Percentiles rank a stretch among this genome's conserved stretches.
phyloP scores from a whole-genome alignment of 176 grass and related monocot species.

The Triticum turgidum region DNA sequence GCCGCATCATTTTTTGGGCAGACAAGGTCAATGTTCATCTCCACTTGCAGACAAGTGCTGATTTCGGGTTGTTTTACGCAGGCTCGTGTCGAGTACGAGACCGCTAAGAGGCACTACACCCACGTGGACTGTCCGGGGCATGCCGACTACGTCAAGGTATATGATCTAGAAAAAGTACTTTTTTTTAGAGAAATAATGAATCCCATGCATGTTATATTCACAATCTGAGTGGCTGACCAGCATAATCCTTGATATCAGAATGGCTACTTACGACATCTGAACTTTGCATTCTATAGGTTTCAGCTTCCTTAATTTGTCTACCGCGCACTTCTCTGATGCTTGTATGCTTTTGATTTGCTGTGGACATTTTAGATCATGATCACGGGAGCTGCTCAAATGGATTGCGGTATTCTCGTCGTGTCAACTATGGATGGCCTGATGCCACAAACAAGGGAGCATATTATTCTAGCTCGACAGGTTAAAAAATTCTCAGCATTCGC shows the following conservation, averaged over 20 bases:
- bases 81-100: slow-evolving; percentile 97
- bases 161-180: background rate
- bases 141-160: slow-evolving; percentile 87
- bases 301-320: background rate
- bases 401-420: slow-evolving; percentile 87
- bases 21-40: too few species aligned
- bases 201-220: background rate
- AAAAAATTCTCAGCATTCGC: background rate
- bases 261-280: background rate
- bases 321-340: background rate
- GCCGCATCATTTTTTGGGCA: too few species aligned
- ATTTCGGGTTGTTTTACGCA: slow-evolving; percentile 25
- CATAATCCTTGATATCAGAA: background rate
- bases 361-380: slow-evolving; percentile 74
- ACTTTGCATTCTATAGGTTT: background rate
- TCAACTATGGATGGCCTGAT: slow-evolving; percentile 93
- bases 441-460: slow-evolving; percentile 98
- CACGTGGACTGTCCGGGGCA: slow-evolving; percentile 49
- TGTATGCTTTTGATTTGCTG: background rate
- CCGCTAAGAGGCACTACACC: slow-evolving; percentile 59
- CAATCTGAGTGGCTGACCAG: background rate
- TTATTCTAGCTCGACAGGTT: slow-evolving; percentile 96
- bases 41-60: background rate
- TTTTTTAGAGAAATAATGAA: background rate
- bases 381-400: slow-evolving; percentile 98